Conservation (phyloP, 148 eudicot species). For the Camellia granthamiana region DNA sequence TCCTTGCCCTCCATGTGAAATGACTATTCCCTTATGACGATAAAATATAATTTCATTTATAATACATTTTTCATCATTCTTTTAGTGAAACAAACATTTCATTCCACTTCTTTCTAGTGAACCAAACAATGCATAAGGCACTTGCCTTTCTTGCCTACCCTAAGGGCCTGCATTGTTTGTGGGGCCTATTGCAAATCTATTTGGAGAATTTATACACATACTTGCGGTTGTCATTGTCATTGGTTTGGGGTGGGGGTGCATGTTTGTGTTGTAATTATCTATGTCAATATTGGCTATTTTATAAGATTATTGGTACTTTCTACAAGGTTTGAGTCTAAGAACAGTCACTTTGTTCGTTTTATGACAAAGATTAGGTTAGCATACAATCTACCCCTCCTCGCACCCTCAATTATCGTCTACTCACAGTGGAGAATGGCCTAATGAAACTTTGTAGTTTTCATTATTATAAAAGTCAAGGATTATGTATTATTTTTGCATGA, state of each 20-base stretch:
- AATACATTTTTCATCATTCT: too few relatives aligned
- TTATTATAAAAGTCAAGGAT: background rate
- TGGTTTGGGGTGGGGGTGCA: background rate
- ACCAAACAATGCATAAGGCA: too few relatives aligned
- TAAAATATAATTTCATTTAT: too few relatives aligned
- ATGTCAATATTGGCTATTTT: background rate
- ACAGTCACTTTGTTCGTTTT: background rate
- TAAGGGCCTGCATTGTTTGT: background rate
- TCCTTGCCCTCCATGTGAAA: too few relatives aligned
- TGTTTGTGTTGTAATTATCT: constrained; percentile 3
- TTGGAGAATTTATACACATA: background rate
- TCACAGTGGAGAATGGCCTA: background rate
- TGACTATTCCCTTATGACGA: too few relatives aligned
- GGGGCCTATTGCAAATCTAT: background rate
- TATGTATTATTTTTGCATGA: background rate
- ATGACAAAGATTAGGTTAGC: background rate
- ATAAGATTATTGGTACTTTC: background rate
- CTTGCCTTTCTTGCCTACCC: too few relatives aligned
- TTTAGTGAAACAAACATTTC: too few relatives aligned
- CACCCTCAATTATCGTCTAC: background rate
- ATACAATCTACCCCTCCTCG: background rate
- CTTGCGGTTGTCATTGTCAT: background rate
- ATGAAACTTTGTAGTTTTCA: constrained; percentile 2
- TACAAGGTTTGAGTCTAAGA: background rate
- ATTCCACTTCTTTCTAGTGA: too few relatives aligned